Percentiles rank a stretch among this genome's conserved stretches.
Conservation (phyloP, 257 asterid genomes). For the Solanum neorickii region DNA sequence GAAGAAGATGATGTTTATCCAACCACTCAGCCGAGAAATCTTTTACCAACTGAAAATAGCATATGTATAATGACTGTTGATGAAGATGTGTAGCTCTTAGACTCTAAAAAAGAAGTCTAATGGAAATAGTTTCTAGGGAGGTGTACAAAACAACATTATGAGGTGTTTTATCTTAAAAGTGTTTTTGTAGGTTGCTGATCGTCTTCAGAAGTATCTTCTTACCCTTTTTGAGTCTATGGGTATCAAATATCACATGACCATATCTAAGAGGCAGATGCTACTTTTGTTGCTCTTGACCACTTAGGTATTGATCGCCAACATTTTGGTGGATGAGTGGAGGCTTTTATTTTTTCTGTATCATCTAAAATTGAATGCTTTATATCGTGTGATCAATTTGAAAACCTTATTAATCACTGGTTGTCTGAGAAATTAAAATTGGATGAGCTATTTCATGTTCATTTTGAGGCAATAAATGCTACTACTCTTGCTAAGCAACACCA, state of each 20-base stretch:
- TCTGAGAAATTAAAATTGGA: conserved; percentile 17
- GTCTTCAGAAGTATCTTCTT: conserved; percentile 22
- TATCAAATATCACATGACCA: conserved; percentile 25
- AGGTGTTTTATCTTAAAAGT: conserved; percentile 19
- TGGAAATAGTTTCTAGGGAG: not conserved
- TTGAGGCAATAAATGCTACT: not conserved
- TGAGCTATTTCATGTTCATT: conserved; percentile 14
- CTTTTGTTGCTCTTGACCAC: conserved; percentile 31
- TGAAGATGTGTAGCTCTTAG: not conserved
- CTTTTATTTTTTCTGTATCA: conserved; percentile 17
- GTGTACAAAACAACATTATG: conserved; percentile 5
- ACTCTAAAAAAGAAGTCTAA: not conserved
- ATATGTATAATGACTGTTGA: not conserved
- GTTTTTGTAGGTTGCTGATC: conserved; percentile 23
- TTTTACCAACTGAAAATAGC: not conserved
- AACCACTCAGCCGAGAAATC: not conserved
- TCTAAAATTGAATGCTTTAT: conserved; percentile 22
- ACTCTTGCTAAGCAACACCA: not conserved
- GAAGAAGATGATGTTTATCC: not conserved
- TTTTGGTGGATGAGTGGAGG: conserved; percentile 13
- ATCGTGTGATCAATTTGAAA: conserved; percentile 5
- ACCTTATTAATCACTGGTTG: conserved; percentile 8
- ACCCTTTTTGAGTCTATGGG: conserved; percentile 18
- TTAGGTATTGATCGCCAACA: conserved; percentile 8
- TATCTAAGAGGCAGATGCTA: conserved; percentile 19